phyloP scores from a whole-genome alignment of 352 stramenopile species.

The Pythium oligandrum region DNA sequence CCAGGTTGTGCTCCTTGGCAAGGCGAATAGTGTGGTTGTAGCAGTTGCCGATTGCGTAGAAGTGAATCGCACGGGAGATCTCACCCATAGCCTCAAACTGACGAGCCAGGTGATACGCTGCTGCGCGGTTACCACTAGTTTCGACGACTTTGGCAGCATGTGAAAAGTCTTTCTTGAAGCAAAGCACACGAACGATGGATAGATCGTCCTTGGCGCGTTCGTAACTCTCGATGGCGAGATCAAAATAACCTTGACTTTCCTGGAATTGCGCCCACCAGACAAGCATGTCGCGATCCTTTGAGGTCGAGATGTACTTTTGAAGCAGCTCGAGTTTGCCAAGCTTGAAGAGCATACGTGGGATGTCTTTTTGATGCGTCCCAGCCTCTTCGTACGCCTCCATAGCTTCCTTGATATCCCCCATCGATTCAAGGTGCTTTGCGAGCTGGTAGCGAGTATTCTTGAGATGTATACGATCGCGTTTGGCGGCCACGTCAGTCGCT shows the following conservation, averaged over 20 bases:
- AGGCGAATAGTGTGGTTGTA: slow-evolving; percentile 94
- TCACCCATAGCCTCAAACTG: slow-evolving; percentile 85
- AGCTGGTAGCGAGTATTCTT: slow-evolving; percentile 89
- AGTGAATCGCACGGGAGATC: slow-evolving; percentile 86
- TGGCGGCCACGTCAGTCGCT: slow-evolving; percentile 84
- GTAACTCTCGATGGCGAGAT: slow-evolving; percentile 88
- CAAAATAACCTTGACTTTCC: slow-evolving; percentile 87
- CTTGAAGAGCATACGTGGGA: slow-evolving; percentile 92
- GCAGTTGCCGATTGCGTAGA: slow-evolving; percentile 83
- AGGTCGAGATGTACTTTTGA: slow-evolving; percentile 88
- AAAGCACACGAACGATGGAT: slow-evolving; percentile 89
- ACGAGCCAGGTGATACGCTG: slow-evolving; percentile 82
- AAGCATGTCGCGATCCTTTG: slow-evolving; percentile 80
- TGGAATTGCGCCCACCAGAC: slow-evolving; percentile 94
- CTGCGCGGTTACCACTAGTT: slow-evolving; percentile 61
- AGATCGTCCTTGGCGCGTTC: slow-evolving; percentile 82
- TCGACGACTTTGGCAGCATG: slow-evolving; percentile 84
- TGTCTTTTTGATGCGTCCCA: slow-evolving; percentile 86
- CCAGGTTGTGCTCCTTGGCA: slow-evolving; percentile 85
- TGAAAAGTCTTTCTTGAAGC: slow-evolving; percentile 87
- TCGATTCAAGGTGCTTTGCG: slow-evolving; percentile 87
- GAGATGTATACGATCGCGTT: slow-evolving; percentile 89
- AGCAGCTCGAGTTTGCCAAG: slow-evolving; percentile 84
- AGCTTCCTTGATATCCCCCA: slow-evolving; percentile 84
- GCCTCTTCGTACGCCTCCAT: slow-evolving; percentile 91